A percentile compares a stretch with the other conserved stretches of the same genome.
Evolutionary conservation across 345 rosid genomes (phyloP).

Genomic region (Geranium rotundifolium): DNA sequence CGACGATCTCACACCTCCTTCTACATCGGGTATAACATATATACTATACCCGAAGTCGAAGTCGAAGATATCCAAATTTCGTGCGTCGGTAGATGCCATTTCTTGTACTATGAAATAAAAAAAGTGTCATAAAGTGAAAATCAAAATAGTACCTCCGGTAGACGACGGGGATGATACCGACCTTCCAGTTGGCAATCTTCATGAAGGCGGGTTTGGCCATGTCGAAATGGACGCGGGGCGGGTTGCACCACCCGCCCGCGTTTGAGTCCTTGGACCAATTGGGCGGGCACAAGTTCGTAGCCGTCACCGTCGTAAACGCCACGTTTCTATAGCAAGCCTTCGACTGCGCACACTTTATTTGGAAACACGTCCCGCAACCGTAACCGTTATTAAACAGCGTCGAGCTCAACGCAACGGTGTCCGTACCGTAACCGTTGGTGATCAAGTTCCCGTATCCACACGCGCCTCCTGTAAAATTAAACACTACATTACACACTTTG

Average conservation of each 20-base stretch:
- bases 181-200: constrained; percentile 63
- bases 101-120: too few relatives aligned
- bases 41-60: too few relatives aligned
- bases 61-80: too few relatives aligned
- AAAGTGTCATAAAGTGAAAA: too few relatives aligned
- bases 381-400: constrained; percentile 59
- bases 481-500: background rate
- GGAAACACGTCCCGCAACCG: constrained; percentile 68
- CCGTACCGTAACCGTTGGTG: constrained; percentile 50
- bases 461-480: constrained; percentile 51
- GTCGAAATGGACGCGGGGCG: constrained; percentile 64
- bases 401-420: constrained; percentile 65
- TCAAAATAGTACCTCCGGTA: constrained; percentile 34
- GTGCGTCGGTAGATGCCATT: too few relatives aligned
- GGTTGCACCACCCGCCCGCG: constrained; percentile 76
- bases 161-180: constrained; percentile 57
- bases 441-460: constrained; percentile 76
- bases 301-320: constrained; percentile 45
- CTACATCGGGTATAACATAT: too few relatives aligned
- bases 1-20: too few relatives aligned
- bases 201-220: constrained; percentile 70
- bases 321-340: constrained; percentile 31
- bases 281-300: constrained; percentile 70
- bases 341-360: constrained; percentile 49
- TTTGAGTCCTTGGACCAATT: constrained; percentile 44